A percentile compares a stretch with the other conserved stretches of the same genome.
Evolutionary conservation across 305 asterid genomes (phyloP).

Genomic region (Salvia sclarea): DNA sequence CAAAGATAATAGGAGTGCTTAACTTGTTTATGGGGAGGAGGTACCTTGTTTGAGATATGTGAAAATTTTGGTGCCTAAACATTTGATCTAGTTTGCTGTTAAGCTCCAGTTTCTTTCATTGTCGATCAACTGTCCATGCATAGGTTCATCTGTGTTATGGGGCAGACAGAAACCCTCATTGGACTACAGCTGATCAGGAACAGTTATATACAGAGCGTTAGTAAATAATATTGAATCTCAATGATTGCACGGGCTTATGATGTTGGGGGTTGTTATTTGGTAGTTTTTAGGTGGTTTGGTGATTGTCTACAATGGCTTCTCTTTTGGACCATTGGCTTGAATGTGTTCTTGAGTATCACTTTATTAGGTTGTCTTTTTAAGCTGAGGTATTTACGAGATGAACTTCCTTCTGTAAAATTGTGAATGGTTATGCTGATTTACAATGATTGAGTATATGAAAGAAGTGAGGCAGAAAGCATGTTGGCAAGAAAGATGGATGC

Average conservation of each 20-base stretch:
- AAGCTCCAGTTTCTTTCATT: slow-evolving; percentile 11
- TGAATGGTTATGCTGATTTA: not conserved
- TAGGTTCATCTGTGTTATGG: not conserved
- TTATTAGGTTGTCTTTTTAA: not conserved
- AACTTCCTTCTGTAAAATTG: not conserved
- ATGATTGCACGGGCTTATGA: slow-evolving; percentile 4
- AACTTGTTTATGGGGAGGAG: slow-evolving; percentile 19
- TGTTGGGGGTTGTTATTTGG: not conserved
- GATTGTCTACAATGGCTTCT: slow-evolving; percentile 9
- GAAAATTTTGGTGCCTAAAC: not conserved
- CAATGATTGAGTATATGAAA: slow-evolving; percentile 5
- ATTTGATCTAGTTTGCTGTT: slow-evolving; percentile 11
- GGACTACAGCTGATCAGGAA: slow-evolving; percentile 10
- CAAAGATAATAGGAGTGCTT: not conserved
- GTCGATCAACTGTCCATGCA: slow-evolving; percentile 10
- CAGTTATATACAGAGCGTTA: not conserved
- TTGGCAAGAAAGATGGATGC: not conserved
- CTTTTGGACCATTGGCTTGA: slow-evolving; percentile 1
- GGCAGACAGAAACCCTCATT: not conserved
- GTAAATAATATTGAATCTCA: not conserved
- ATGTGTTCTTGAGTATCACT: slow-evolving; percentile 4
- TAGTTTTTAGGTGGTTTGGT: not conserved
- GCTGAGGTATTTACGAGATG: slow-evolving; percentile 3
- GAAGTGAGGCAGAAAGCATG: slow-evolving; percentile 9
- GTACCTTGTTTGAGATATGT: slow-evolving; percentile 21